phyloP scores from a whole-genome alignment of 1,284 basidiomycete species.

The Schizophyllum amplum region DNA sequence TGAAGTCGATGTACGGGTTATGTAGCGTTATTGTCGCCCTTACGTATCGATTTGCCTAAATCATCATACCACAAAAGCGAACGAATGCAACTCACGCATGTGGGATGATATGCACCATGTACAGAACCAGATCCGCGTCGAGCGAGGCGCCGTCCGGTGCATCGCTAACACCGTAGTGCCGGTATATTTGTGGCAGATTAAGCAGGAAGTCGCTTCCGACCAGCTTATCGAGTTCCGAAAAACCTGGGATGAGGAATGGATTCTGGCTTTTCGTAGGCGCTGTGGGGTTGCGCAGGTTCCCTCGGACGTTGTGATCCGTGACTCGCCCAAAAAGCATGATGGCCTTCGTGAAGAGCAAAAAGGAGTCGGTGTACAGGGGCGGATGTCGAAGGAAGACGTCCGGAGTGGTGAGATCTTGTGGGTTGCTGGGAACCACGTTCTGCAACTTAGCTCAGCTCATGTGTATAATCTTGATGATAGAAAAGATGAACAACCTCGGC shows the following conservation, averaged over 20 bases:
- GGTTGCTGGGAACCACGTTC: slow-evolving; percentile 56
- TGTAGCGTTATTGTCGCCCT: slow-evolving; percentile 81
- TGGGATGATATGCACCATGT: slow-evolving; percentile 75
- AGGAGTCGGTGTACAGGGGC: slow-evolving; percentile 70
- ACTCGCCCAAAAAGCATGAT: slow-evolving; percentile 77
- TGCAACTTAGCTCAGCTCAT: slow-evolving; percentile 18
- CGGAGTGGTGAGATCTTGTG: slow-evolving; percentile 55
- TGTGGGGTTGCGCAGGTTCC: slow-evolving; percentile 51
- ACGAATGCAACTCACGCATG: slow-evolving; percentile 46
- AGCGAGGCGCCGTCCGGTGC: slow-evolving; percentile 44
- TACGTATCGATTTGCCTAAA: slow-evolving; percentile 5
- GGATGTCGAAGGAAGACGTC: slow-evolving; percentile 63
- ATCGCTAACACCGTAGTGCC: slow-evolving; percentile 52
- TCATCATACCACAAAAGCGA: slow-evolving; percentile 23
- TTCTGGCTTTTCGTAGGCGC: slow-evolving; percentile 59
- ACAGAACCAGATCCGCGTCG: slow-evolving; percentile 75
- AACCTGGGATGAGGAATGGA: slow-evolving; percentile 56
- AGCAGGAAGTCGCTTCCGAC: slow-evolving; percentile 59
- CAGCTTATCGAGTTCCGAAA: slow-evolving; percentile 59
- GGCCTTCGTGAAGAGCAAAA: slow-evolving; percentile 68
- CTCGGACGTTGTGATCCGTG: slow-evolving; percentile 73
- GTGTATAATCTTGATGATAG: background rate
- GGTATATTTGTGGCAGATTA: slow-evolving; percentile 58
- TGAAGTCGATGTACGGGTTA: slow-evolving; percentile 71
- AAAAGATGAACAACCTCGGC: slow-evolving; percentile 41